Percentiles rank a stretch among this genome's conserved stretches.
Conservation (phyloP, 176 grass and related monocot genomes). For the Zizania latifolia region DNA sequence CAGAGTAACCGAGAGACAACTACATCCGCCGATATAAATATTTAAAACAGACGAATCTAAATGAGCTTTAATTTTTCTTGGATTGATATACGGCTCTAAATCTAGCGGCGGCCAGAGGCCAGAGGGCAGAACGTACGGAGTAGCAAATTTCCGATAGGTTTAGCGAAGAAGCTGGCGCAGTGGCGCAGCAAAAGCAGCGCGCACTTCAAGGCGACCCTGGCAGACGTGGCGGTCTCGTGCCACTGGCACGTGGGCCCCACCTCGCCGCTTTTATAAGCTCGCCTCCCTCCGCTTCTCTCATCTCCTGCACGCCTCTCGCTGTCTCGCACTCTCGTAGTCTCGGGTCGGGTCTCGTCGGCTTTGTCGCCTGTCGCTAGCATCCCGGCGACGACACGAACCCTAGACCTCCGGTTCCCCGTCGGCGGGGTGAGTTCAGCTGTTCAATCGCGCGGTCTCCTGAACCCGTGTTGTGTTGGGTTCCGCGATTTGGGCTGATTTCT, state of each 20-base stretch:
- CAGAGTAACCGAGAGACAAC: no score
- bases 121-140: no score
- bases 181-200: not conserved
- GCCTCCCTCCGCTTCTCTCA: not conserved
- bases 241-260: constrained; percentile 5
- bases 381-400: not conserved
- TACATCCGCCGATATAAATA: no score
- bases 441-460: not conserved
- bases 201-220: constrained; percentile 18
- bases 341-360: no score
- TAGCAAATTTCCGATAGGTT: no score
- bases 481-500: not conserved
- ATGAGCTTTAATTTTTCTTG: no score
- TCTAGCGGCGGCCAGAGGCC: no score
- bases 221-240: not conserved
- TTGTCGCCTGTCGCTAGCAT: no score
- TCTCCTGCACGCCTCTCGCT: not conserved
- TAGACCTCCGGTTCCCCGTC: not conserved
- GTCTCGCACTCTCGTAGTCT: not conserved
- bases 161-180: no score
- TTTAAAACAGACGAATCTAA: no score
- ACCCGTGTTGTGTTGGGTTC: no score
- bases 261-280: constrained; percentile 27
- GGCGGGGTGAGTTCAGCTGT: not conserved
- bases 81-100: no score